phyloP scores from a whole-genome alignment of 2,329 filamentous ascomycete species.

The Cercospora sp. region DNA sequence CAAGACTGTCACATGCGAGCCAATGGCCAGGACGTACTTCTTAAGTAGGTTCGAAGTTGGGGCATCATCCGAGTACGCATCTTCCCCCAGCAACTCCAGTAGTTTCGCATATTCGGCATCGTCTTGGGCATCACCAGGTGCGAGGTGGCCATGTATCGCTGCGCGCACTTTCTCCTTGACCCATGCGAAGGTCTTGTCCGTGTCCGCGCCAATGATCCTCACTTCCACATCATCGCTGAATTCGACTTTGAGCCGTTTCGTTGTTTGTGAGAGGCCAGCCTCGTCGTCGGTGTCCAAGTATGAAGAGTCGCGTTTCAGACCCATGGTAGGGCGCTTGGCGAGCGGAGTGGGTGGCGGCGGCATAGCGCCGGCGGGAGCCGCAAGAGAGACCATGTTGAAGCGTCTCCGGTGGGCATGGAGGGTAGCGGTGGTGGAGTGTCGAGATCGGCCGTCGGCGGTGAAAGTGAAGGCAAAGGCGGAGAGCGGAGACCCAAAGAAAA shows the following conservation, averaged over 20 bases:
- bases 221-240: conserved; percentile 52
- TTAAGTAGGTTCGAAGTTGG: conserved; percentile 55
- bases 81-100: conserved; percentile 33
- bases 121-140: conserved; percentile 49
- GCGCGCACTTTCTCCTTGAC: conserved; percentile 62
- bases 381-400: conserved; percentile 39
- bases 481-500: neutral
- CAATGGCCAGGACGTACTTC: conserved; percentile 60
- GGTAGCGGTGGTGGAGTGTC: neutral
- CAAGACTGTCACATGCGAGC: conserved; percentile 57
- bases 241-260: conserved; percentile 50
- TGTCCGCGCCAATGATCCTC: conserved; percentile 46
- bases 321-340: conserved; percentile 36
- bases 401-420: conserved; percentile 16
- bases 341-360: conserved; percentile 37
- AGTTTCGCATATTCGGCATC: conserved; percentile 59
- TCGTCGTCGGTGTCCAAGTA: conserved; percentile 42
- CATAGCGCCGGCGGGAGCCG: conserved; percentile 35
- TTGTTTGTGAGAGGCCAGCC: conserved; percentile 37
- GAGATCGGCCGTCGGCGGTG: conserved; percentile 4
- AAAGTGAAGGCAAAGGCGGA: neutral
- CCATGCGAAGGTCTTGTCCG: conserved; percentile 57
- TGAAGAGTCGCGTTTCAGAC: conserved; percentile 41
- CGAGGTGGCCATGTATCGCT: conserved; percentile 43
- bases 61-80: conserved; percentile 42